Evolutionary conservation across 805 yeast genomes (phyloP).

Genomic region (Grigorovia transvaalensis): DNA sequence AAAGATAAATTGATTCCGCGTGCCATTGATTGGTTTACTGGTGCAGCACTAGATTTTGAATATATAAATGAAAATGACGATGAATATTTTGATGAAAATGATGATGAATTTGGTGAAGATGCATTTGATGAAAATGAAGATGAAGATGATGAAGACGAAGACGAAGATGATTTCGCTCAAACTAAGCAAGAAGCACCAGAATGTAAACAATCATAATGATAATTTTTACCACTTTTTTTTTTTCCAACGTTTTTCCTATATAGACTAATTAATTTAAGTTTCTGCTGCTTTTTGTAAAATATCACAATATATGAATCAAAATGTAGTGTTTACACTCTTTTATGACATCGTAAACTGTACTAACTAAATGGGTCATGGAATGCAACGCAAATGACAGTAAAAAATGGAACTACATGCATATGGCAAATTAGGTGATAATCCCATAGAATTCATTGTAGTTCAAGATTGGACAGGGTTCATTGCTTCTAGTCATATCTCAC

Average conservation of each 20-base stretch:
- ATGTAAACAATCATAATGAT: constrained; percentile 54
- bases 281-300: background rate
- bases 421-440: background rate
- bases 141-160: background rate
- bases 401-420: background rate
- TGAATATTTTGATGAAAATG: constrained; percentile 48
- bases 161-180: constrained; percentile 31
- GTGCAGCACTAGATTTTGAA: constrained; percentile 81
- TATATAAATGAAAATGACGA: constrained; percentile 52
- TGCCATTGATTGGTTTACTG: constrained; percentile 98
- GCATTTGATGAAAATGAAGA: constrained; percentile 38
- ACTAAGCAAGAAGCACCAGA: constrained; percentile 58
- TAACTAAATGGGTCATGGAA: background rate
- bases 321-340: no score
- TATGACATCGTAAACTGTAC: no score
- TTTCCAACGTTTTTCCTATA: background rate
- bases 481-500: no score
- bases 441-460: background rate
- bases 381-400: background rate
- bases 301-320: background rate
- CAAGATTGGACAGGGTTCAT: no score
- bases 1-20: constrained; percentile 93
- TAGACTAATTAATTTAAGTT: background rate
- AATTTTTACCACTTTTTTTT: background rate
- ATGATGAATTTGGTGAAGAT: constrained; percentile 54